Conservation (phyloP, 2,329 filamentous ascomycete species). For the Epichloe festucae region DNA sequence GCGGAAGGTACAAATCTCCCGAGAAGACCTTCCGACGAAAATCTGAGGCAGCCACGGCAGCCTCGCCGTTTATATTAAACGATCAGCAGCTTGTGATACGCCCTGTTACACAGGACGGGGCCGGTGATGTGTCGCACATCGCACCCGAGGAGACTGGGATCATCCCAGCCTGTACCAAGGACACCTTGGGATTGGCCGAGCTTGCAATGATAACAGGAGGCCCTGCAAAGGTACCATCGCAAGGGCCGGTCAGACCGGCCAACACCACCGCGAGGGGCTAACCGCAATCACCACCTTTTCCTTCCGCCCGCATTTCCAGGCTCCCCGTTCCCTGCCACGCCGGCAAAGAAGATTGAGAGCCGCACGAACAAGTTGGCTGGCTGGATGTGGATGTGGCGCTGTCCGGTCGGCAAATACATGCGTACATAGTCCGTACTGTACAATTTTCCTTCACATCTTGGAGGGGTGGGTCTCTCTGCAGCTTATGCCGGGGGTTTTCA, state of each 20-base stretch:
- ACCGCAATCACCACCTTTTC: background rate
- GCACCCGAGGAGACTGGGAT: background rate
- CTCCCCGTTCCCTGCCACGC: background rate
- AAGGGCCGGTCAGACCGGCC: background rate
- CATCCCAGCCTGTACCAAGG: background rate
- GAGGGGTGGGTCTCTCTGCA: background rate
- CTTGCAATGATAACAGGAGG: background rate
- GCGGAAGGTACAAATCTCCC: background rate
- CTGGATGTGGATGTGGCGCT: background rate
- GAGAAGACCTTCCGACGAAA: background rate
- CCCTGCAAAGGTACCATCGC: background rate
- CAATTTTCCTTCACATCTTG: background rate
- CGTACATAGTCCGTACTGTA: too few species aligned
- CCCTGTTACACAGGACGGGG: background rate
- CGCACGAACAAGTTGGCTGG: too few species aligned
- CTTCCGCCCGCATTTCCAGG: background rate
- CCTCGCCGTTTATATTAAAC: background rate
- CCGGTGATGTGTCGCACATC: background rate
- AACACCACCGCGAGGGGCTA: background rate
- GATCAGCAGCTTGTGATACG: slow-evolving; percentile 1
- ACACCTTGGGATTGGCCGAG: background rate
- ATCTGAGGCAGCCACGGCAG: background rate
- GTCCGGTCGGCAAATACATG: background rate
- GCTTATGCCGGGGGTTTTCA: background rate
- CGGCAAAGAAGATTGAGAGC: too few species aligned